phyloP scores from a whole-genome alignment of 2,329 filamentous ascomycete genomes.

The Colletotrichum horii region DNA sequence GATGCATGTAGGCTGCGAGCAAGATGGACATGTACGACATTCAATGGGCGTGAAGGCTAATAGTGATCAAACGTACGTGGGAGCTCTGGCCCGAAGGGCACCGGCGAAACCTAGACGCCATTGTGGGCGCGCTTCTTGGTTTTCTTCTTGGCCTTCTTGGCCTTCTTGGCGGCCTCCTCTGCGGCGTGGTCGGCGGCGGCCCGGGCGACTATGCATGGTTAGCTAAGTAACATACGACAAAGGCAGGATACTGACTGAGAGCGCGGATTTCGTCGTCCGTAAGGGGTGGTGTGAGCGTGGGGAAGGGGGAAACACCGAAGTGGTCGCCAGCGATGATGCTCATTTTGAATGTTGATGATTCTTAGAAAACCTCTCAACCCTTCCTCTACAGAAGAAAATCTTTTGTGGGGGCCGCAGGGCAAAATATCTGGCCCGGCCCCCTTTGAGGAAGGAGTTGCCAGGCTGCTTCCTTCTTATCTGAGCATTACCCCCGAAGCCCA shows the following conservation, averaged over 20 bases:
- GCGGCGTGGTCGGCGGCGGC: too few relatives aligned
- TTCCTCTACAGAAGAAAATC: not conserved
- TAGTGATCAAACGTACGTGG: not conserved
- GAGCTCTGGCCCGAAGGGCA: not conserved
- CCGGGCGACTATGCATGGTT: not conserved
- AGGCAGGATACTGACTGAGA: rapidly evolving
- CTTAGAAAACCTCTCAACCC: rapidly evolving
- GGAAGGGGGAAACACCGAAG: rapidly evolving
- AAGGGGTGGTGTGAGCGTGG: rapidly evolving
- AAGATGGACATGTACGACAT: rapidly evolving
- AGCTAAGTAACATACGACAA: not conserved
- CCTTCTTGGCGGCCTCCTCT: too few relatives aligned
- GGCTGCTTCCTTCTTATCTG: not conserved
- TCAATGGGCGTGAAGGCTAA: not conserved
- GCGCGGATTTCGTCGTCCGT: too few relatives aligned
- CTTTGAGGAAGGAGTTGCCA: not conserved
- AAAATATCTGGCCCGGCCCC: rapidly evolving
- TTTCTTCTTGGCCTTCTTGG: not conserved
- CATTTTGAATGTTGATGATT: not conserved
- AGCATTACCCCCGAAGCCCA: not conserved
- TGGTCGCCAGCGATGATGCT: not conserved
- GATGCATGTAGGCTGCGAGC: not conserved
- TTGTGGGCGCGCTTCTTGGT: not conserved
- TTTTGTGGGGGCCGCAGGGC: not conserved
- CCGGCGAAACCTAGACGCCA: not conserved